Evolutionary conservation across 2,329 filamentous ascomycete genomes (phyloP), one percentile per base, ranked within the genome.

Genomic region (Microdochium trichocladiopsis): DNA sequence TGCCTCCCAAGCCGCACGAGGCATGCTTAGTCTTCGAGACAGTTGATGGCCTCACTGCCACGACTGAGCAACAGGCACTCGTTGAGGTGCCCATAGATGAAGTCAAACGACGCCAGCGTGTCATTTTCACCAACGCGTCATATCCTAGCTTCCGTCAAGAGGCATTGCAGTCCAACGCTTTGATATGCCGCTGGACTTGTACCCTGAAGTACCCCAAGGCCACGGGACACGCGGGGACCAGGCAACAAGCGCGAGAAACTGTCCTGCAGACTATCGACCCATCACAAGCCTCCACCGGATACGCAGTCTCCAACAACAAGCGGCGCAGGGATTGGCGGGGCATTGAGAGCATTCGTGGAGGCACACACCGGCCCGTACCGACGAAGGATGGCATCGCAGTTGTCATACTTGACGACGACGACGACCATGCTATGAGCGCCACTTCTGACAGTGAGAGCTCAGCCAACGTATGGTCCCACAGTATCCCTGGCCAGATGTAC

Each of bases 401-500:
- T 3, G 53, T 67, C 23, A 57, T 66, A 33, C 14, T 69, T 1
- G 63, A 67, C 1, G 48, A 55, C 3, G 50, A 57, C 16, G 23
- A 49, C 56, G 9, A 37, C 49, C 11, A 23, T 56, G 45, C 21
- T 4, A 12, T 3, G 5, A 23, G 21, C 3, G 5, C 41, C 6
- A 23, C 41, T 18, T 51, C 10, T 4, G 21, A 43, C 21, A 24
- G 28, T 14, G 8, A 8, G 18, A 14, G 11, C 2, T 16, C 25
- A 11, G 22, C 25, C 31, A 16, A 28, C 25, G 12, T 9, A 12
- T 16, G 21, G 4, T 18, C 12, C 33, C 8, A 23, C 45, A 14
- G 50, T 28, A 10, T 49, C 1, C 53, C 52, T 0, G 65, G 65
- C 0, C 77, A 80, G 47, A 72, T 71, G 37, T 89, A 89, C 55